Conservation (phyloP, 768 basidiomycete species). For the Amanita phalloides region DNA sequence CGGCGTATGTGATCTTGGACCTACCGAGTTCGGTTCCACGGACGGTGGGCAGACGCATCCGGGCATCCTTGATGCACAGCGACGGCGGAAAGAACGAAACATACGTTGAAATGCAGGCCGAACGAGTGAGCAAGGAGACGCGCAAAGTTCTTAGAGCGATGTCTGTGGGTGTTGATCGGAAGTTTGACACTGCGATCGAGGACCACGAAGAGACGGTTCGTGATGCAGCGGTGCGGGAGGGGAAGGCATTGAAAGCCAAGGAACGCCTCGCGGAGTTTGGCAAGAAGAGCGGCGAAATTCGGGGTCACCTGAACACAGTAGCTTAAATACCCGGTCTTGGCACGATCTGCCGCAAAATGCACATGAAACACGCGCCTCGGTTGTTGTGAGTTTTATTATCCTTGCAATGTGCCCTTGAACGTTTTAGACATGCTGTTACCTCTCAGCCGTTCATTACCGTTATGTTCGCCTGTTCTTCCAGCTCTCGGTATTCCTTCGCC, state of each 20-base stretch:
- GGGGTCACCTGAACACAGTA: slow-evolving; percentile 12
- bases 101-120: slow-evolving; percentile 59
- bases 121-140: slow-evolving; percentile 72
- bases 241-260: slow-evolving; percentile 56
- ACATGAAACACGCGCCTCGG: neutral
- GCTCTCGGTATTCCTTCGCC: neutral
- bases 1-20: slow-evolving; percentile 76
- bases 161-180: slow-evolving; percentile 81
- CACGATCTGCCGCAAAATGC: neutral
- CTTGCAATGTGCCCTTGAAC: neutral
- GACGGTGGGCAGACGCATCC: slow-evolving; percentile 81
- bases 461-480: neutral
- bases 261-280: slow-evolving; percentile 57
- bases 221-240: slow-evolving; percentile 66
- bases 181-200: slow-evolving; percentile 75
- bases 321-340: neutral
- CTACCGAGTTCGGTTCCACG: slow-evolving; percentile 82
- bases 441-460: neutral
- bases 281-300: slow-evolving; percentile 33
- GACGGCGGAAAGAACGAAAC: slow-evolving; percentile 39
- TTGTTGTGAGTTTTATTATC: neutral
- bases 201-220: slow-evolving; percentile 68
- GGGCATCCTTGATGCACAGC: slow-evolving; percentile 43
- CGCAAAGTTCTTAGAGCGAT: slow-evolving; percentile 88
- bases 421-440: neutral